Base-by-base conservation (phyloP, 2,329 filamentous ascomycete genomes). In the Hymenoscyphus occultus region DNA sequence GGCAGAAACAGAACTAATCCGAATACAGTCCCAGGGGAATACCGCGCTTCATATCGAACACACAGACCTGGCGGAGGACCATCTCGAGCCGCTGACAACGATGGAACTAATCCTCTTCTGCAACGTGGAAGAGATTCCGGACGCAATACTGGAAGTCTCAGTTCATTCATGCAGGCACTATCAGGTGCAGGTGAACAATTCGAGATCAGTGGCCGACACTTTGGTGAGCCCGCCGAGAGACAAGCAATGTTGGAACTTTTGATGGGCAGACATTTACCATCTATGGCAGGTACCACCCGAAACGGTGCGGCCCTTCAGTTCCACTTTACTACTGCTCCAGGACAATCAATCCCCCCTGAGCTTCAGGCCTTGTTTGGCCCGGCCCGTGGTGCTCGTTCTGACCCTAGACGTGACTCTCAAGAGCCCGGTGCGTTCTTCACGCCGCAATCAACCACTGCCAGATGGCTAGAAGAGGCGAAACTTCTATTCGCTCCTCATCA, bases 391-490 rank as follows among this genome's bases (percentile, higher is more conserved):
- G 61, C 67, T 16, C 67, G 72, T 63, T 69, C 66, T 57, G 70
- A 74, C 32, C 60, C 58, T 35, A 71, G 72, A 65, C 65, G 71
- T 16, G 69, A 72, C 19, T 60, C 66, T n/a, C 63, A 65, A 32
- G 74, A 78, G 59, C 75, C 76, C 45, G 73, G 72, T 62, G 68
- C 71, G 5, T 73, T 71, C 54, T 98, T 98, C 76, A 80, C 83
- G 22, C 83, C 92, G 9, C 85, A 87, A 45, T 82, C 86, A 9
- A 98, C 95, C 0, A 81, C 84, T 63, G 83, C 84, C 62, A 89
- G 95, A 67, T 99, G 96, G 89, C 86, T 91, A 74, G 92, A 97
- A 74, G 96, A 98, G 76, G 89, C 93, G 9, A 88, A 90, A 68
- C 88, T 99, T 76, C 83, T 98, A 0, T 98, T 95, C 76, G 90